These are phyloP conservation scores for Lunularia cruciata DNA, from an alignment of 225 moss, liverwort and hornwort genomes.

Conservation along the genomic window DNA sequence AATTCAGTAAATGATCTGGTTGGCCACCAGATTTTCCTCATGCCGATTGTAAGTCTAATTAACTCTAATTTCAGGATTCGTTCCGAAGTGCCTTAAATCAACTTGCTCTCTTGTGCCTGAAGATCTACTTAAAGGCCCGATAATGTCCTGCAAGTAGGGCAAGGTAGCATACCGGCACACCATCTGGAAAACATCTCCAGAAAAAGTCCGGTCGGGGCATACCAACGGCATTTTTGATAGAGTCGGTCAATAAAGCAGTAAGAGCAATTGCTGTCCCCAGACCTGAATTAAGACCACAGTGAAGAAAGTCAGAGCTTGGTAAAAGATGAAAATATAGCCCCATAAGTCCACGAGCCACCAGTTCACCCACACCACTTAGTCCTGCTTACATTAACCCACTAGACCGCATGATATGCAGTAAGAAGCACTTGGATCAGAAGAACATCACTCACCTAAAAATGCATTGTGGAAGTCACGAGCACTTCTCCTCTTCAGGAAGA, in stretches of 20 bases:
- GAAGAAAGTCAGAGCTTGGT: neutral
- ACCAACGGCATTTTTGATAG: constrained; percentile 51
- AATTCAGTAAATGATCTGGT: too few relatives aligned
- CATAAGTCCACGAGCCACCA: neutral
- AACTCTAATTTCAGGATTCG: too few relatives aligned
- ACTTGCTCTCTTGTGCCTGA: too few relatives aligned
- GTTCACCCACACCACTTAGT: neutral
- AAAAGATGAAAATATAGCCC: neutral
- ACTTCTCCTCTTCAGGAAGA: constrained; percentile 38
- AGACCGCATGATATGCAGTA: neutral
- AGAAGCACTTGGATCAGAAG: neutral
- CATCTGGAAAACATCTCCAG: constrained; percentile 49
- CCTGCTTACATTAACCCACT: too few relatives aligned
- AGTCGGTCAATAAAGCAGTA: constrained; percentile 60
- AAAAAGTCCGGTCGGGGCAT: constrained; percentile 57
- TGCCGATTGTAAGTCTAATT: too few relatives aligned
- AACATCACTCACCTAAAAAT: constrained; percentile 39
- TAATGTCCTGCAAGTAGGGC: too few relatives aligned
- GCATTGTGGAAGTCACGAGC: constrained; percentile 54
- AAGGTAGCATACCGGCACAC: constrained; percentile 8
- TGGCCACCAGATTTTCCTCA: too few relatives aligned
- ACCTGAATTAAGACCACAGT: constrained; percentile 30
- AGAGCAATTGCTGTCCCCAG: constrained; percentile 51
- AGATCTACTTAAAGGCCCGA: too few relatives aligned
- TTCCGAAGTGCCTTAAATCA: too few relatives aligned